These are phyloP conservation scores for Chytriomyces sp. DNA, from an alignment of 192 early-diverging fungal genomes.

Conservation along the genomic window DNA sequence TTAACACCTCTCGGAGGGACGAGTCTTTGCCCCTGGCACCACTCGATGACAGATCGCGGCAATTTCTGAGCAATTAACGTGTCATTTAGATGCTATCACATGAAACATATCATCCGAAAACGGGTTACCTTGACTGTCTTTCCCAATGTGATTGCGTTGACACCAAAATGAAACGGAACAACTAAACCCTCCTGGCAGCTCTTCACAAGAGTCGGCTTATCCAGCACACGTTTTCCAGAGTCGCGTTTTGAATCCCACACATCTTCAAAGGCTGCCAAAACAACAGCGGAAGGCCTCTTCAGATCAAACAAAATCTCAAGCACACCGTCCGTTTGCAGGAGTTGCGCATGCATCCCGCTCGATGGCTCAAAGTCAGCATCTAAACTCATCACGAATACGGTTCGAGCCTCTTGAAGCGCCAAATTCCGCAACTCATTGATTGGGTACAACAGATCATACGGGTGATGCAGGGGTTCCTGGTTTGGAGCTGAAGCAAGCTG, in stretches of 20 bases:
- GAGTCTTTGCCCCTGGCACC: conserved; percentile 30
- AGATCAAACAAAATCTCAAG: conserved; percentile 20
- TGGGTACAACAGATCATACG: conserved; percentile 47
- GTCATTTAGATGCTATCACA: not conserved
- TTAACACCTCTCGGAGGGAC: conserved; percentile 23
- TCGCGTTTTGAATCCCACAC: not conserved
- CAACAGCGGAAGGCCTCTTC: conserved; percentile 4
- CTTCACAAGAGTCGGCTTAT: not conserved
- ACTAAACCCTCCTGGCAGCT: conserved; percentile 11
- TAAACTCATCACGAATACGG: conserved; percentile 34
- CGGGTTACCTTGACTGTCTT: conserved; percentile 9
- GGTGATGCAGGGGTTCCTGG: conserved; percentile 27
- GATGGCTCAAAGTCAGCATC: conserved; percentile 45
- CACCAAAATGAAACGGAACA: conserved; percentile 43
- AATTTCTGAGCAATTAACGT: too few relatives aligned
- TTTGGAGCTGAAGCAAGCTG: not conserved
- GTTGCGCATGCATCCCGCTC: not conserved
- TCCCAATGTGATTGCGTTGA: not conserved
- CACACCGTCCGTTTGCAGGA: not conserved
- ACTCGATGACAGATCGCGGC: not conserved
- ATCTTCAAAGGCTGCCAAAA: conserved; percentile 30
- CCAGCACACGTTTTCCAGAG: too few relatives aligned
- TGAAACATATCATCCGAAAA: not conserved
- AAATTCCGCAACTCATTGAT: conserved; percentile 46
- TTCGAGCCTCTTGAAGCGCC: conserved; percentile 32